Percentiles rank a stretch among this genome's conserved stretches.
Conservation (phyloP, 78 protist species). For the Dictyostelium capitatum region DNA sequence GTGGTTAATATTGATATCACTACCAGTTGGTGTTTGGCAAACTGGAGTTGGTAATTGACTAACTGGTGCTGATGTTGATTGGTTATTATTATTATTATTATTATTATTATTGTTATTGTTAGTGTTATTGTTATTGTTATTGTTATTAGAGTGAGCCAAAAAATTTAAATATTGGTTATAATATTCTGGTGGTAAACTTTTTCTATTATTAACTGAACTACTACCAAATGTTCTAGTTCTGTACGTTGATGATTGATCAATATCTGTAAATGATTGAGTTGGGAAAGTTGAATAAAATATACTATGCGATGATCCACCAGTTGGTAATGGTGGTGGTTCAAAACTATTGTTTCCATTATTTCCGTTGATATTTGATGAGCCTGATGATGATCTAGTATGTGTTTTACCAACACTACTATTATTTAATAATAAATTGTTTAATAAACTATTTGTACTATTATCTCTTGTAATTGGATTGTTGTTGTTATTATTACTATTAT, state of each 20-base stretch:
- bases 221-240: slow-evolving; percentile 49
- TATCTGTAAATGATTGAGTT: slow-evolving; percentile 2
- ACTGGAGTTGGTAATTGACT: background rate
- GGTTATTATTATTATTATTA: background rate
- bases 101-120: background rate
- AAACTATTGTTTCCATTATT: background rate
- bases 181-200: slow-evolving; percentile 65
- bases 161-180: slow-evolving; percentile 74
- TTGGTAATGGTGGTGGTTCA: background rate
- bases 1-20: background rate
- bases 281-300: slow-evolving; percentile 29
- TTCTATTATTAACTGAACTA: slow-evolving; percentile 13
- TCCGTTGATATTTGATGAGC: background rate
- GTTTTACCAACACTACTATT: slow-evolving; percentile 1
- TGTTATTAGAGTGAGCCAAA: background rate
- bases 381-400: slow-evolving; percentile 24
- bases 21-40: background rate
- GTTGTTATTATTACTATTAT: background rate
- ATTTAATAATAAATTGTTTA: background rate
- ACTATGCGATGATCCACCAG: background rate
- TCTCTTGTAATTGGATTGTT: background rate
- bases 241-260: slow-evolving; percentile 40
- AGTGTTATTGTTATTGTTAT: background rate
- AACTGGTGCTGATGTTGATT: background rate
- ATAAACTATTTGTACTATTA: slow-evolving; percentile 7